Base-by-base conservation (phyloP, 768 basidiomycete genomes). In the Suillus ampliporus region DNA sequence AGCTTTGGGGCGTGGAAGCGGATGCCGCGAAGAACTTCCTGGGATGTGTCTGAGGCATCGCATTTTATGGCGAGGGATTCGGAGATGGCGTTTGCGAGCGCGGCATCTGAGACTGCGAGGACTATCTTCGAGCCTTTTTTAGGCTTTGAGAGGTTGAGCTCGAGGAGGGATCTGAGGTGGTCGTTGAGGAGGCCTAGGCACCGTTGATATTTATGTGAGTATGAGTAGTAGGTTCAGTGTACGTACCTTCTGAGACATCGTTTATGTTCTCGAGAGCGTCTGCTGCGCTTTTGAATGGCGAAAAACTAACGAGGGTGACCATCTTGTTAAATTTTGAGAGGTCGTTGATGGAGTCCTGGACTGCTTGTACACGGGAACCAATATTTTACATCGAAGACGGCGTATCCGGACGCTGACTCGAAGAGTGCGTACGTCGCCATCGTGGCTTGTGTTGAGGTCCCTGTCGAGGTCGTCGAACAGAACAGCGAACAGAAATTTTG, bases 191-290 rank as follows among this genome's bases (percentile, higher is more conserved):
- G 85, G 63, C 95, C 95, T 97, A 67, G 34, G 5, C 41, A 51
- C 34, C 19, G 34, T 51, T 51, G 19, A 46, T 58, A 54, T 23
- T 10, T 21, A 31, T 61, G 65, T 58, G 14, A 59, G 50, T 28
- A 38, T 13, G 4, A 37, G n/a, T 21, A 21, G 41, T 58, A 59
- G 44, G n/a, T 13, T 5, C 6, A 13, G 26, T 34, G 3, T 31
- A 79, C 86, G 35, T 64, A 95, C 97, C 95, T 83, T 98, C 96
- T 11, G 96, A 97, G 17, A 99, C 77, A 77, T 98, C 97, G 73
- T 98, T 98, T 57, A 90, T 90, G 69, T 97, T 98, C 80, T 98
- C 95, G 68, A 99, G 82, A 38, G 95, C 95, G 73, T 96, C 89
- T 0, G 93, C 95, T 26, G 95, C 94, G 63, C 82, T 95, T 77